Conservation (phyloP, 208 protist species). For the Trypanosoma mega region DNA sequence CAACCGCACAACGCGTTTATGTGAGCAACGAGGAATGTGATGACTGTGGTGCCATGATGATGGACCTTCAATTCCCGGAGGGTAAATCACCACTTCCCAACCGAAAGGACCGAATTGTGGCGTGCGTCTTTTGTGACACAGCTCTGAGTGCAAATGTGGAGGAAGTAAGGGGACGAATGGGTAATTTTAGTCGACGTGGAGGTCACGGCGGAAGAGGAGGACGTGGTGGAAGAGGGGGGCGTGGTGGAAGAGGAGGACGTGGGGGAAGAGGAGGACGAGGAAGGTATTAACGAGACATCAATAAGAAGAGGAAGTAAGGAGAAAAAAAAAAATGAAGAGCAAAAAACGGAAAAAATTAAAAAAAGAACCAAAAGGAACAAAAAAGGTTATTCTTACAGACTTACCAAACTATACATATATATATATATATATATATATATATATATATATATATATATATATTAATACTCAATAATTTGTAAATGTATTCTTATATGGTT, state of each 20-base stretch:
- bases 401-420: neutral
- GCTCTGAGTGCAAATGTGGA: constrained; percentile 56
- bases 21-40: constrained; percentile 74
- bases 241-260: constrained; percentile 28
- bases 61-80: constrained; percentile 81
- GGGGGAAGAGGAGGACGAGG: neutral
- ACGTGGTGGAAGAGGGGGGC: constrained; percentile 22
- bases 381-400: constrained; percentile 7
- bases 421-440: neutral
- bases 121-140: constrained; percentile 78
- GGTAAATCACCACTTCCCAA: constrained; percentile 77
- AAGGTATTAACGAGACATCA: constrained; percentile 4
- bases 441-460: neutral
- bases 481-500: neutral
- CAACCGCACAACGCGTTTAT: constrained; percentile 75
- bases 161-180: constrained; percentile 69
- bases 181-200: constrained; percentile 53
- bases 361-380: constrained; percentile 19
- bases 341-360: neutral
- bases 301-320: constrained; percentile 15
- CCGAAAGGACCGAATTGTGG: constrained; percentile 69
- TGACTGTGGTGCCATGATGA: constrained; percentile 71
- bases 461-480: neutral
- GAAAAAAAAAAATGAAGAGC: constrained; percentile 18
- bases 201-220: constrained; percentile 21